Evolutionary conservation across 1,284 basidiomycete genomes (phyloP).

Genomic region (Anthracocystis panici-leucophaei): DNA sequence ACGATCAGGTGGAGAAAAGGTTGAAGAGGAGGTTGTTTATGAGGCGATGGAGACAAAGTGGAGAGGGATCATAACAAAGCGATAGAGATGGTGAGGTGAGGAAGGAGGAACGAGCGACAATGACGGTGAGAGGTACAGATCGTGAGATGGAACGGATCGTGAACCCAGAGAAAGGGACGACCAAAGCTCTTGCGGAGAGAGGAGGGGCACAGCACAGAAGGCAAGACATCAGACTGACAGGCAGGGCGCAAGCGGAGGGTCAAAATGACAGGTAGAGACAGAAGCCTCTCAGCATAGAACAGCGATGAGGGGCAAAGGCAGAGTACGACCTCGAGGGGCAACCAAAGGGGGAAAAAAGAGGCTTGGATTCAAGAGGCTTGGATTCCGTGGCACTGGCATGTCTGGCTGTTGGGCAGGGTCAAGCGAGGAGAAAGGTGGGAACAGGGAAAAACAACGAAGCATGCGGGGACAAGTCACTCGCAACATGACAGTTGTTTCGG

Average conservation of each 20-base stretch:
- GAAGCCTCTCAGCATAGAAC: background rate
- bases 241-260: constrained; percentile 19
- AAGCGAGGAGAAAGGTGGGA: background rate
- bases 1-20: background rate
- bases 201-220: background rate
- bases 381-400: constrained; percentile 1
- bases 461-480: constrained; percentile 2
- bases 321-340: background rate
- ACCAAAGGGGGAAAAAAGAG: background rate
- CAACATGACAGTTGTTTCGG: too few relatives aligned
- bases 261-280: constrained; percentile 8
- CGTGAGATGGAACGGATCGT: background rate
- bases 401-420: background rate
- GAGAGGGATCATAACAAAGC: constrained; percentile 4
- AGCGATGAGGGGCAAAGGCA: background rate
- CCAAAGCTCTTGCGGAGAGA: background rate
- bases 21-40: constrained; percentile 1
- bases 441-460: background rate
- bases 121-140: background rate
- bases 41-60: background rate
- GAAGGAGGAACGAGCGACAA: background rate
- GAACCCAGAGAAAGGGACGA: background rate
- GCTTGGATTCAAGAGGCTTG: constrained; percentile 6
- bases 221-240: constrained; percentile 9
- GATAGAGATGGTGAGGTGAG: background rate